Evolutionary conservation across 495 filamentous ascomycete species (phyloP).

Genomic region (Aspergillus bridgeri): DNA sequence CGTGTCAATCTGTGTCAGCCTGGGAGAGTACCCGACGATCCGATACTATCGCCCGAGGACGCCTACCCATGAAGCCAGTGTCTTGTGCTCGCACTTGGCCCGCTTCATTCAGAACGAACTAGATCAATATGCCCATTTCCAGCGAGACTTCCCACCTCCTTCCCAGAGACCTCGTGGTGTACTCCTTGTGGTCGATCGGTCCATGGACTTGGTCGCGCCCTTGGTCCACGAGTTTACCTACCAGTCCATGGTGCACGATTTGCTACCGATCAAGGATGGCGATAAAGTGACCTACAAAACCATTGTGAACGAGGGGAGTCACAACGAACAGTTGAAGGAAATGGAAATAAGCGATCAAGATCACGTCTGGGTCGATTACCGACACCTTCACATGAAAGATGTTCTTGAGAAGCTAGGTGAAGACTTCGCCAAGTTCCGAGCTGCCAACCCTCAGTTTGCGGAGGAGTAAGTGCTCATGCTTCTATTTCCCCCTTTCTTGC

Average conservation of each 20-base stretch:
- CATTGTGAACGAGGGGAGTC: conserved; percentile 63
- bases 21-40: conserved; percentile 87
- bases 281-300: conserved; percentile 87
- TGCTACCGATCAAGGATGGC: conserved; percentile 80
- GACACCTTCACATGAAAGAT: conserved; percentile 97
- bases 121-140: conserved; percentile 76
- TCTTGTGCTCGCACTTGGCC: conserved; percentile 82
- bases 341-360: conserved; percentile 88
- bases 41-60: conserved; percentile 79
- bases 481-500: background rate
- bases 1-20: conserved; percentile 72
- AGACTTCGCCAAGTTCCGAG: conserved; percentile 88
- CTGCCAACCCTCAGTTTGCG: conserved; percentile 90
- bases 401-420: conserved; percentile 88
- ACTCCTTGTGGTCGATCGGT: conserved; percentile 82
- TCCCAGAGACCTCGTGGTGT: conserved; percentile 78
- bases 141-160: conserved; percentile 78
- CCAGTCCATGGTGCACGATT: conserved; percentile 94
- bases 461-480: conserved; percentile 47
- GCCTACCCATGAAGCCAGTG: conserved; percentile 77
- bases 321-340: conserved; percentile 73
- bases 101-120: conserved; percentile 89
- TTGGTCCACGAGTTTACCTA: conserved; percentile 96
- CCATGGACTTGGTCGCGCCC: conserved; percentile 86
- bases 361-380: conserved; percentile 86